phyloP scores from a whole-genome alignment of 805 yeast species.

The Lachancea nothofagi region DNA sequence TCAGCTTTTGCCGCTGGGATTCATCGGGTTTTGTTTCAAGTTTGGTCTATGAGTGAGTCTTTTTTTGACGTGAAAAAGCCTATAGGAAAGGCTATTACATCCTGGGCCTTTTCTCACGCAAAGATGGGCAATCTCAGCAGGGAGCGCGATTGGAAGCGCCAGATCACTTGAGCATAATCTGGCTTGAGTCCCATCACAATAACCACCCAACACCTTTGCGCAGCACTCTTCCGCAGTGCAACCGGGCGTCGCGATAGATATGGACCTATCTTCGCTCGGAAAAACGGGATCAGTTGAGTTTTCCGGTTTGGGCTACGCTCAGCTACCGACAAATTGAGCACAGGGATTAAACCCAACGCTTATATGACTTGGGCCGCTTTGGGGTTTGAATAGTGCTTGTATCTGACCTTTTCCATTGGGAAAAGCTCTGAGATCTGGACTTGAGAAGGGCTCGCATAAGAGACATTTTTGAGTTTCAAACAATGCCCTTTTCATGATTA shows the following conservation, averaged over 20 bases:
- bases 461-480: not conserved
- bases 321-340: no score
- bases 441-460: slow-evolving; percentile 5
- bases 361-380: no score
- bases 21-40: not conserved
- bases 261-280: no score
- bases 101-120: not conserved
- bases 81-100: slow-evolving; percentile 10
- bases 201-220: slow-evolving; percentile 9
- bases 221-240: slow-evolving; percentile 4
- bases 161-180: not conserved
- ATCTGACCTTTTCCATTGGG: no score
- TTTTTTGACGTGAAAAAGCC: not conserved
- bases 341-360: no score
- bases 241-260: not conserved
- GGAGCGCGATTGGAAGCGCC: not conserved
- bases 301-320: no score
- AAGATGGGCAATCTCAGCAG: not conserved
- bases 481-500: slow-evolving; percentile 4
- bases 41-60: not conserved
- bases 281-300: no score
- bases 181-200: not conserved
- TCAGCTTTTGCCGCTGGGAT: slow-evolving; percentile 2
- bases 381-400: no score
- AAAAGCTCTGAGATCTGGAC: slow-evolving; percentile 3